phyloP scores from a whole-genome alignment of 768 basidiomycete genomes.

The Boletus sensibilis region DNA sequence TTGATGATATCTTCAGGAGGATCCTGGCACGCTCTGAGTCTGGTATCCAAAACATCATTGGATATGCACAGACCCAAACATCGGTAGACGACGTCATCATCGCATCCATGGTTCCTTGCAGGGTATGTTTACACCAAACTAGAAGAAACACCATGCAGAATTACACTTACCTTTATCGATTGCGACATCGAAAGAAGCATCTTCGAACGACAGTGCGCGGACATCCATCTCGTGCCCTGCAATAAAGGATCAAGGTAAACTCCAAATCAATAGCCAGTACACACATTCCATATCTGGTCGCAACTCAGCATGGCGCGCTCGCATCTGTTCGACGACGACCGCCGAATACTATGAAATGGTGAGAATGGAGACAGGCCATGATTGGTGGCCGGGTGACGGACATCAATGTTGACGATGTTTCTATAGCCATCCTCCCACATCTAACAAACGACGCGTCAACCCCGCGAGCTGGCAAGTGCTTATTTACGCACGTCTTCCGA shows the following conservation, averaged over 20 bases:
- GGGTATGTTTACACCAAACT: not conserved
- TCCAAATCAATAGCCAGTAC: conserved; percentile 9
- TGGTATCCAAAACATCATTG: not conserved
- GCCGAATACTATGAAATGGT: conserved; percentile 58
- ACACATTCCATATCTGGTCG: conserved; percentile 74
- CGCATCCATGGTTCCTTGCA: conserved; percentile 77
- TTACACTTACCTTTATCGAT: conserved; percentile 69
- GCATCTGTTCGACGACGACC: conserved; percentile 76
- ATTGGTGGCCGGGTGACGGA: conserved; percentile 33
- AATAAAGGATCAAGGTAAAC: not conserved
- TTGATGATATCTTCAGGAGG: conserved; percentile 69
- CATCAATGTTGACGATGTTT: conserved; percentile 78
- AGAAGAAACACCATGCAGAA: not conserved
- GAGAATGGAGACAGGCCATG: not conserved
- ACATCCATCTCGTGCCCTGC: conserved; percentile 87
- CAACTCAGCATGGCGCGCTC: conserved; percentile 42
- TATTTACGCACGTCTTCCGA: conserved; percentile 61
- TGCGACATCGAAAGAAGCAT: conserved; percentile 68
- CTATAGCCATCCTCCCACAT: conserved; percentile 88
- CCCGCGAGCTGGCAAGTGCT: not conserved
- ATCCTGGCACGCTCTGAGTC: conserved; percentile 43
- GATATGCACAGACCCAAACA: conserved; percentile 60
- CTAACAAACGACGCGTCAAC: conserved; percentile 36
- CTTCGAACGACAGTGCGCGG: conserved; percentile 56
- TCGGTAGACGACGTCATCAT: conserved; percentile 84